Percentiles rank a stretch among this genome's conserved stretches.
Evolutionary conservation across 495 filamentous ascomycete species (phyloP).

Genomic region (Hypoxylon trugodes): DNA sequence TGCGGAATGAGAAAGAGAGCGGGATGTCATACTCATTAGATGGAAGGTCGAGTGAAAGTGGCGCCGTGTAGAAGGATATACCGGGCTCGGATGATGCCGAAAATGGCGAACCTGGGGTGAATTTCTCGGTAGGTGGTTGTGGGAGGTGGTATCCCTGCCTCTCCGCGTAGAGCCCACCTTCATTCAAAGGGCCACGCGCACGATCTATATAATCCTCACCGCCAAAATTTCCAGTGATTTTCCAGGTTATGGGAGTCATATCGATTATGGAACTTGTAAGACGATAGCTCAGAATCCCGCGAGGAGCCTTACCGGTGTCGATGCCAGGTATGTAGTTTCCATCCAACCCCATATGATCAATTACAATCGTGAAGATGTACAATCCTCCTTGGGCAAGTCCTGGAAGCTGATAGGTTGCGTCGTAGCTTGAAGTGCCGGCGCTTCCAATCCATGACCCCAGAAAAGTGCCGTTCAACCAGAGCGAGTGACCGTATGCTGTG

Average conservation of each 20-base stretch:
- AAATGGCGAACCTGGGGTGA: conserved; percentile 58
- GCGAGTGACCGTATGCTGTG: conserved; percentile 62
- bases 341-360: conserved; percentile 78
- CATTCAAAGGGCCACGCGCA: conserved; percentile 76
- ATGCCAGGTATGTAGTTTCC: conserved; percentile 67
- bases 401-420: conserved; percentile 66
- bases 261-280: conserved; percentile 55
- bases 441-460: conserved; percentile 68
- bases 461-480: conserved; percentile 64
- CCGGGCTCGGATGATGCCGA: conserved; percentile 62
- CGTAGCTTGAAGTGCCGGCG: conserved; percentile 51
- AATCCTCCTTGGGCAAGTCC: conserved; percentile 55
- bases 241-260: conserved; percentile 66
- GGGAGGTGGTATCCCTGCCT: conserved; percentile 75
- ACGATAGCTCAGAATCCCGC: conserved; percentile 70
- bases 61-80: conserved; percentile 68
- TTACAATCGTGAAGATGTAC: conserved; percentile 72
- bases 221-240: conserved; percentile 78
- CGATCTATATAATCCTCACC: conserved; percentile 75
- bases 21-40: conserved; percentile 67
- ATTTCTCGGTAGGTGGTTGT: conserved; percentile 60
- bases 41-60: conserved; percentile 64
- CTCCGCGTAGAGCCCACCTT: conserved; percentile 76
- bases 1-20: conserved; percentile 66
- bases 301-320: conserved; percentile 72